Base-by-base conservation (phyloP, 202 grass and related monocot species). In the Musa balbisiana region DNA sequence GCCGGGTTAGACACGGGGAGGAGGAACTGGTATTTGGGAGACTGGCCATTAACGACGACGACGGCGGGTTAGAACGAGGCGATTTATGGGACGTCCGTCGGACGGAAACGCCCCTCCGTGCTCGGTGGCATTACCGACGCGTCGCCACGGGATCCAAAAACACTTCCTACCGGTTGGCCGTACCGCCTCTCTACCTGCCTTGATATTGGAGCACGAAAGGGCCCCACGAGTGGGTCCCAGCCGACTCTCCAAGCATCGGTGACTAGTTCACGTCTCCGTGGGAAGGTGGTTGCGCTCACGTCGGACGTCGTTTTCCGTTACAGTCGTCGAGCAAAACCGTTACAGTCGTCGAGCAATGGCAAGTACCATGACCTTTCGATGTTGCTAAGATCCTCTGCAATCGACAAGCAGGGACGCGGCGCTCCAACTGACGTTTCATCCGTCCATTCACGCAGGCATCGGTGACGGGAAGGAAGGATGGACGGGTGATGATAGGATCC, bases 1-100 rank as follows among this genome's bases (percentile, higher is more conserved):
- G 62, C 62, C 75, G 62, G 64, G 33, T 21, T 76, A 59, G 74
- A 76, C 52, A 52, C n/a, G 21, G 49, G 60, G 17, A 25, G n/a
- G 4, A 20, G 21, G 19, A 33, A 20, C 4, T 11, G 22, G 72
- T 52, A 51, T 33, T 51, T 22, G 49, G 49, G 17, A 20, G 49
- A 51, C 43, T n/a, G 67, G 67, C 67, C 67, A 70, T 70, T 51
- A 20, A 27, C 27, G 5, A 43, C 27, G 33, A 11, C 67, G 19
- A 70, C 43, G 43, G 43, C 15, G 16, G n/a, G 9, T 33, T 67
- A 15, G 25, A 49, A 17, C 65, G 25, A 67, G 27, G 19, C 27
- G 14, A 43, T 43, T 43, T 43, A 43, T 43, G 33, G 33, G 33
- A 43, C 33, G 33, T 8, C 33, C 5, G 33, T 43, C 33, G 33